These are phyloP conservation scores for Tremellales sp. DNA, from an alignment of 1,284 basidiomycete species.

Conservation along the genomic window DNA sequence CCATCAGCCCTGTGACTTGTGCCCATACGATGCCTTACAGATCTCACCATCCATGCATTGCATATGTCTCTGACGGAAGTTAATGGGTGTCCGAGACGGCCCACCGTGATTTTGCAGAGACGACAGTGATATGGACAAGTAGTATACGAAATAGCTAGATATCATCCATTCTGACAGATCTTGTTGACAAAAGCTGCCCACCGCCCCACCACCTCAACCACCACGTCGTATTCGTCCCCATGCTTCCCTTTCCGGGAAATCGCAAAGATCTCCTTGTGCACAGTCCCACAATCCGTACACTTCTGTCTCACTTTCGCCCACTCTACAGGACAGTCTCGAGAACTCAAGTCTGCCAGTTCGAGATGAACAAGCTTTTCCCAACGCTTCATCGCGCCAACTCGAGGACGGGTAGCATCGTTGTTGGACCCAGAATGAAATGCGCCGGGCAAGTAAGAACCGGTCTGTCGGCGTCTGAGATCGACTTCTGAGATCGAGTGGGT, in stretches of 20 bases:
- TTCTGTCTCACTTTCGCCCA: conserved; percentile 29
- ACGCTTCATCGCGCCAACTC: conserved; percentile 35
- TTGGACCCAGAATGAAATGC: conserved; percentile 14
- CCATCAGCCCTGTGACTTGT: background rate
- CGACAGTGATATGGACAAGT: too few relatives aligned
- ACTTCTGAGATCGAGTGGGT: background rate
- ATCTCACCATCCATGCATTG: too few relatives aligned
- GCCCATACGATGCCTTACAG: too few relatives aligned
- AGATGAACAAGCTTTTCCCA: conserved; percentile 48
- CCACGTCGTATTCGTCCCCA: conserved; percentile 26
- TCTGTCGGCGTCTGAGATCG: conserved; percentile 5
- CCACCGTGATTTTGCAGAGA: too few relatives aligned
- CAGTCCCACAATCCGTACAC: conserved; percentile 26
- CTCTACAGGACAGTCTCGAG: conserved; percentile 5
- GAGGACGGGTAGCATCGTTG: conserved; percentile 7
- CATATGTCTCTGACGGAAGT: too few relatives aligned
- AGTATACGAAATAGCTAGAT: background rate
- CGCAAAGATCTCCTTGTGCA: conserved; percentile 45
- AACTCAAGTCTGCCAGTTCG: conserved; percentile 36
- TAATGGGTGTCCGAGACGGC: too few relatives aligned
- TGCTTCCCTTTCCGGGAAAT: conserved; percentile 7
- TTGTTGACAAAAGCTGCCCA: conserved; percentile 43
- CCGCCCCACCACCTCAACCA: conserved; percentile 36
- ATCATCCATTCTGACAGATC: conserved; percentile 9
- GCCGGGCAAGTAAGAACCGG: conserved; percentile 33